A percentile compares a stretch with the other conserved stretches of the same genome.
Conservation (phyloP, 805 yeast genomes). For the Candida dajiaensis region DNA sequence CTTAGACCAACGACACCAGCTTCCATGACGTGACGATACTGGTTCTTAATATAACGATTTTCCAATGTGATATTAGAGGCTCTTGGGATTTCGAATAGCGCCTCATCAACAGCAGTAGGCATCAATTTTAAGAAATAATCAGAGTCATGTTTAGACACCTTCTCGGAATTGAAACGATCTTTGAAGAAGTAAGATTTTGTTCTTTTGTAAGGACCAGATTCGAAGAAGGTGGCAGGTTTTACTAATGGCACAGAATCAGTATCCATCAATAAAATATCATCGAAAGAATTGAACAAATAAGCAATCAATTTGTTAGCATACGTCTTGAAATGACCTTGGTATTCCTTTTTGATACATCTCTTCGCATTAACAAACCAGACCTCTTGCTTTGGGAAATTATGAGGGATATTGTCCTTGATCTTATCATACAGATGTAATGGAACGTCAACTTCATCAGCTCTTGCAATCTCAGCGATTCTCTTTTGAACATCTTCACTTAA, state of each 20-base stretch:
- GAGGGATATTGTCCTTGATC: conserved; percentile 20
- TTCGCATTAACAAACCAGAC: conserved; percentile 32
- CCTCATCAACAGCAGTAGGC: conserved; percentile 27
- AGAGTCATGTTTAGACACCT: conserved; percentile 23
- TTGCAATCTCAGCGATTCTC: conserved; percentile 32
- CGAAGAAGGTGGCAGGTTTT: conserved; percentile 29
- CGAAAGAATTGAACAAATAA: conserved; percentile 38
- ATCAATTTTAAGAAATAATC: conserved; percentile 30
- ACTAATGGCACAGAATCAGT: conserved; percentile 43
- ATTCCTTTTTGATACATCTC: conserved; percentile 22
- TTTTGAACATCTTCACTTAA: conserved; percentile 29
- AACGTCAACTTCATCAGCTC: conserved; percentile 27
- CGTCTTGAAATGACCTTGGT: conserved; percentile 28
- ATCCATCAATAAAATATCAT: conserved; percentile 41
- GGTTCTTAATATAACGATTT: conserved; percentile 16
- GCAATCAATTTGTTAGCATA: conserved; percentile 44
- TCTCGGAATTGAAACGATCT: conserved; percentile 26
- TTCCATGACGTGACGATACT: conserved; percentile 25
- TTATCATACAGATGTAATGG: conserved; percentile 23
- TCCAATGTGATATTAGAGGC: conserved; percentile 11
- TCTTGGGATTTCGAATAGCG: conserved; percentile 15
- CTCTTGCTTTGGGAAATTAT: conserved; percentile 26
- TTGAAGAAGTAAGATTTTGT: conserved; percentile 39
- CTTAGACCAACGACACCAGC: conserved; percentile 28
- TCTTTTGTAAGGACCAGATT: conserved; percentile 28